Evolutionary conservation across 169 alveolate genomes (phyloP), one percentile per base, ranked within the genome.

Genomic region (Plasmodium chabaudi): DNA sequence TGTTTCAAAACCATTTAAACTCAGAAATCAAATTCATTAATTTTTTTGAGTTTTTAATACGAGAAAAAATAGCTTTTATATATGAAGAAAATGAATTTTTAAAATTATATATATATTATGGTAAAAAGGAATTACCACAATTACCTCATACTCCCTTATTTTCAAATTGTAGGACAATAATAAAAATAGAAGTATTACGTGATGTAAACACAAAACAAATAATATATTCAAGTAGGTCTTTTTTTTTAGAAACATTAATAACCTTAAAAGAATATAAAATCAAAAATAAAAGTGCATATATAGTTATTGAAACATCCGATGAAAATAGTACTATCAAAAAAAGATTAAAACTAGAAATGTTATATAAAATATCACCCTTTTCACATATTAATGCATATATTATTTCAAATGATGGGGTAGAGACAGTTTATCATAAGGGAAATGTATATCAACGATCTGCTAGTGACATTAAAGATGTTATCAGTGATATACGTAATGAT

Each of bases 291-390:
- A 77, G 88, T 56, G 88, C 88, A 5, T 77, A 63, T 44, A 61
- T 77, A 17, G 42, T 64, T n/a, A 77, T 77, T 21, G 88, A 77
- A 63, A 77, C 88, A 1, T 63, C 88, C 0, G 75, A 77, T 77
- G 88, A 77, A 77, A 77, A 17, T 17, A 77, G 77, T 42, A 27
- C 88, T 13, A 77, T 63, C 4, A 77, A 77, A 55, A 77, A 77
- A n/a, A 77, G 77, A 77, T 44, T 77, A n/a, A 77, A 77, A 63
- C 63, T 77, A 75, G 88, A 77, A 34, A 77, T 77, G 77, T 59
- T 77, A 23, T 51, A 63, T 59, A 61, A 55, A 27, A 77, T 77
- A 47, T 77, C 88, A 7, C 88, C 88, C 25, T 63, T 77, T 74
- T 77, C 88, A 9, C 88, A 77, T 47, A 77, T 77, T 21, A 77